These are phyloP conservation scores for Hemileccinum hortonii DNA, from an alignment of 1,284 basidiomycete genomes.

Conservation along the genomic window DNA sequence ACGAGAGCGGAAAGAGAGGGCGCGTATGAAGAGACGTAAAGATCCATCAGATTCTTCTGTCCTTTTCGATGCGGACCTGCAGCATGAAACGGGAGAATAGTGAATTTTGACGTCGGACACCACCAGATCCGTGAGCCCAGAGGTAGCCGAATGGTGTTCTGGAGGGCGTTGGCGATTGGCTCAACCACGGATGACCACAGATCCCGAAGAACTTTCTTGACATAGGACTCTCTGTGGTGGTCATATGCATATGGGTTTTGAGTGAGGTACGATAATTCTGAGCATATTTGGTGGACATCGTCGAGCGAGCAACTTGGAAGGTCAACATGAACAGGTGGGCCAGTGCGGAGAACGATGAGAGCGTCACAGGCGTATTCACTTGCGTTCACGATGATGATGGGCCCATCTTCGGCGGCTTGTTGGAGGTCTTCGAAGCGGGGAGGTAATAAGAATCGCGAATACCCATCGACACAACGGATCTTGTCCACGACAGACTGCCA, in stretches of 20 bases:
- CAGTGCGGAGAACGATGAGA: conserved; percentile 19
- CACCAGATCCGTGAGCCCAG: too few species aligned
- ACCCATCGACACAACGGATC: too few species aligned
- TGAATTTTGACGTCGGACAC: too few species aligned
- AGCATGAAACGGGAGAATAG: too few species aligned
- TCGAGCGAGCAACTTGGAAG: background rate
- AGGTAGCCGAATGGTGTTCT: too few species aligned
- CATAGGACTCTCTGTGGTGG: background rate
- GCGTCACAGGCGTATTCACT: conserved; percentile 27
- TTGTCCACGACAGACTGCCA: too few species aligned
- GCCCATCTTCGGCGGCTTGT: too few species aligned
- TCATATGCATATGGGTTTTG: background rate
- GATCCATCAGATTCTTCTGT: background rate
- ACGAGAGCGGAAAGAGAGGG: background rate
- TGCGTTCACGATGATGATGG: too few species aligned
- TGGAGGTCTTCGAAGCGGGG: too few species aligned
- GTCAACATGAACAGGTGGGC: conserved; percentile 10
- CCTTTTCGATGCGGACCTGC: too few species aligned
- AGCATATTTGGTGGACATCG: background rate
- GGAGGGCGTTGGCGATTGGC: background rate
- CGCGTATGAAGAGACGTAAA: background rate
- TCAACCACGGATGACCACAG: background rate
- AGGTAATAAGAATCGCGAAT: too few species aligned
- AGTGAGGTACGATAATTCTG: background rate
- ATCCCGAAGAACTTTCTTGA: background rate